A percentile compares a stretch with the other conserved stretches of the same genome.
phyloP scores from a whole-genome alignment of 225 moss, liverwort and hornwort genomes.

The Pleurozium schreberi region DNA sequence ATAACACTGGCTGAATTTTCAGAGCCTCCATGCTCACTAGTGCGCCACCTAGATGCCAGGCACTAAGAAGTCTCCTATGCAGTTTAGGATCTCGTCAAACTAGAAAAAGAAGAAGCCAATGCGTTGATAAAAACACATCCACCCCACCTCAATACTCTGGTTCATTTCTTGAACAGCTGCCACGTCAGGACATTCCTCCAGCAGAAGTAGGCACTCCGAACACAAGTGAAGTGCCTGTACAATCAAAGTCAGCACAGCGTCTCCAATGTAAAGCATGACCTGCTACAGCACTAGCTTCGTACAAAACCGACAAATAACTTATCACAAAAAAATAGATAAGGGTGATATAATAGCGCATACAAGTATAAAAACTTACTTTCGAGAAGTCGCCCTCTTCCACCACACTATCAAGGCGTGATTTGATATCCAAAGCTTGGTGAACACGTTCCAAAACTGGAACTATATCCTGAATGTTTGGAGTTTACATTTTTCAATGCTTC shows the following conservation, averaged over 20 bases:
- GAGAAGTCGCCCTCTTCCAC: conserved; percentile 67
- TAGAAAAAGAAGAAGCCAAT: neutral
- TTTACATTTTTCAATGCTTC: neutral
- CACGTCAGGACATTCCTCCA: conserved; percentile 68
- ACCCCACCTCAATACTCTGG: conserved; percentile 67
- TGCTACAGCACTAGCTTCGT: neutral
- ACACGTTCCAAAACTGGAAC: conserved; percentile 83
- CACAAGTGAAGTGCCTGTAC: conserved; percentile 70
- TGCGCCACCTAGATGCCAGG: neutral
- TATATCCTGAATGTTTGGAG: conserved; percentile 51
- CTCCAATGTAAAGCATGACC: neutral
- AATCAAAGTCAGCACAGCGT: conserved; percentile 1
- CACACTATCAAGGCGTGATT: conserved; percentile 54
- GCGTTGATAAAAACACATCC: neutral
- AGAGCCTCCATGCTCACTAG: neutral
- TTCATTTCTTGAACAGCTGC: conserved; percentile 64
- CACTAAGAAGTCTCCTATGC: neutral
- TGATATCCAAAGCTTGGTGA: conserved; percentile 77
- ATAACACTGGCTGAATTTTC: neutral
- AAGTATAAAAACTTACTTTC: conserved; percentile 34
- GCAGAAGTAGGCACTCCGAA: conserved; percentile 57
- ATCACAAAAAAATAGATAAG: neutral
- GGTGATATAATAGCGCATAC: neutral
- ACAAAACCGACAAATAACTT: neutral
- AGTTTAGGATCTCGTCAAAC: neutral